Evolutionary conservation across 148 eudicot species (phyloP).

Genomic region (Rhododendron mucronatum): DNA sequence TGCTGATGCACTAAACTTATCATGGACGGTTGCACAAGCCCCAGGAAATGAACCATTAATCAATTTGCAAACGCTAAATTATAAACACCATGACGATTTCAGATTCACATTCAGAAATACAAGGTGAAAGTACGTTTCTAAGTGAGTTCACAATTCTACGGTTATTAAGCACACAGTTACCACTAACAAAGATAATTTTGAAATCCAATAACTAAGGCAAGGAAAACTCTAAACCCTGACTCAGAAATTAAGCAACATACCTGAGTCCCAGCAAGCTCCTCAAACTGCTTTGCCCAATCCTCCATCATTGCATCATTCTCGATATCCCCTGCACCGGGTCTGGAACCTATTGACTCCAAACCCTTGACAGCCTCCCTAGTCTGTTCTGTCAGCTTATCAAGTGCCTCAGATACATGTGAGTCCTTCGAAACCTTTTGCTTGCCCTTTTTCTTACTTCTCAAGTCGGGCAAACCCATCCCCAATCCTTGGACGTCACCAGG

Average conservation of each 20-base stretch:
- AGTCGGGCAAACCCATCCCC: constrained; percentile 90
- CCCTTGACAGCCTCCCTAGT: constrained; percentile 87
- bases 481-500: constrained; percentile 69
- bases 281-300: constrained; percentile 14
- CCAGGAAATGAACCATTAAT: background rate
- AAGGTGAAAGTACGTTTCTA: background rate
- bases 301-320: constrained; percentile 10
- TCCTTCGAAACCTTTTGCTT: constrained; percentile 68
- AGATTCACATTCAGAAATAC: background rate
- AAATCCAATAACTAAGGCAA: background rate
- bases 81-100: background rate
- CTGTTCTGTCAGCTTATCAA: constrained; percentile 86
- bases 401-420: constrained; percentile 79
- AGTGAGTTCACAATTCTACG: background rate
- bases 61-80: background rate
- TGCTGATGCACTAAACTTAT: background rate
- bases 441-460: constrained; percentile 77
- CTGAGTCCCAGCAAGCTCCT: constrained; percentile 12
- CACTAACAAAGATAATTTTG: background rate
- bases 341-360: constrained; percentile 49
- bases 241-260: background rate
- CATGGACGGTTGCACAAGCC: background rate
- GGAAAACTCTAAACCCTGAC: background rate
- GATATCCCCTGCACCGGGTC: background rate
- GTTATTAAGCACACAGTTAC: background rate